Evolutionary conservation across 2,329 filamentous ascomycete species (phyloP), one percentile per base, ranked within the genome.

Genomic region (Onygena corvina): DNA sequence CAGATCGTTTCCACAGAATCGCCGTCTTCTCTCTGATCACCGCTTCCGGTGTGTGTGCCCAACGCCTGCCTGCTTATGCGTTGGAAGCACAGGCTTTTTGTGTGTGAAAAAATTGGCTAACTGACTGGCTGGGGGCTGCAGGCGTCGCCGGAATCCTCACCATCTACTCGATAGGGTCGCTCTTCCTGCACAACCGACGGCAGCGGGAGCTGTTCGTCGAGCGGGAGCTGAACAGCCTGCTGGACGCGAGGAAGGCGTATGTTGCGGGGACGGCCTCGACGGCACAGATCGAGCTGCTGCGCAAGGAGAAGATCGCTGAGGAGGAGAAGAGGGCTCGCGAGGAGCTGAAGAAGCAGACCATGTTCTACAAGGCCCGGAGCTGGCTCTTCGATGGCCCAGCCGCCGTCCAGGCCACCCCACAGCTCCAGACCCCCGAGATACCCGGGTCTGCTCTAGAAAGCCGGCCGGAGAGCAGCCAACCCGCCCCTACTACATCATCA

Each of bases 131-230:
- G 16, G 1, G 21, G 12, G 25, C 30, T 27, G 38, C 61, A 76
- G 80, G 79, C 51, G 67, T 82, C 53, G 72, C 75, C 47, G 76
- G 72, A 57, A 74, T 75, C 35, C 73, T 83, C 38, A 79, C 79
- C 31, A 71, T 77, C 33, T 81, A 82, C 61, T 79, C 80, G 7
- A 72, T 81, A 55, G 73, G 76, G 52, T 80, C 82, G 59, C 76
- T 84, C 71, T 72, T 83, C 51, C 65, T 81, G 52, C 80, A 83
- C 67, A 84, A 84, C 63, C 75, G 81, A 49, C 72, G 76, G 51
- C 80, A 82, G 68, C 71, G 76, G 50, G 71, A 71, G 31, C 76
- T 82, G 54, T 84, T 74, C 71, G 72, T 80, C 54, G 73, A 80
- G 58, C 63, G 60, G 44, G 67, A 72, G 57, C 51, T 71, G 46